phyloP scores from a whole-genome alignment of 495 filamentous ascomycete genomes.

The Xylaria telfairii region DNA sequence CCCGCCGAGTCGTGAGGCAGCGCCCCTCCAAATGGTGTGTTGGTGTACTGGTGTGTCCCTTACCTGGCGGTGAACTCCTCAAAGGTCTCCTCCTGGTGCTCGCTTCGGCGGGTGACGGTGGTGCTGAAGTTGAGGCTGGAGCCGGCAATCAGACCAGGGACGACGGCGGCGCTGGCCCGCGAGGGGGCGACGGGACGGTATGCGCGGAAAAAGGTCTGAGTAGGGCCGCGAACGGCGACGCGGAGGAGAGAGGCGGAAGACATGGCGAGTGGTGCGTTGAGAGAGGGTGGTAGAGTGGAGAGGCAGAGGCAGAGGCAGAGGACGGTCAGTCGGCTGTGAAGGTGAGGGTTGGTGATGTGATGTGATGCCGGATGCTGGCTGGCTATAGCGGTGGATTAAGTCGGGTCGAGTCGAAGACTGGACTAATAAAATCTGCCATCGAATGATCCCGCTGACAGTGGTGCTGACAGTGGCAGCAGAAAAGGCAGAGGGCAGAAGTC shows the following conservation, averaged over 20 bases:
- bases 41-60: constrained; percentile 39
- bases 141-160: constrained; percentile 47
- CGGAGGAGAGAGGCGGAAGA: constrained; percentile 74
- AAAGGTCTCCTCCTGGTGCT: constrained; percentile 88
- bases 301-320: constrained; percentile 11
- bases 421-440: constrained; percentile 26
- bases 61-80: constrained; percentile 99
- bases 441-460: constrained; percentile 16
- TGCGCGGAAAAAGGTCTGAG: constrained; percentile 66
- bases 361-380: background rate
- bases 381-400: background rate
- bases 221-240: constrained; percentile 70
- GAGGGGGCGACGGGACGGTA: constrained; percentile 65
- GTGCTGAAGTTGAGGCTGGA: constrained; percentile 72
- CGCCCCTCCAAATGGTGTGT: background rate
- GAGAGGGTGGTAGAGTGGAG: constrained; percentile 23
- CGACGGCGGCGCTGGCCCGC: constrained; percentile 54
- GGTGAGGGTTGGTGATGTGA: constrained; percentile 11
- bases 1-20: background rate
- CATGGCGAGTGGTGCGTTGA: constrained; percentile 49
- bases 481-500: constrained; percentile 10
- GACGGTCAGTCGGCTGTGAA: background rate
- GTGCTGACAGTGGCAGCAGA: constrained; percentile 16
- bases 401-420: background rate
- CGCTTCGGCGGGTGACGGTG: constrained; percentile 60